A percentile compares a stretch with the other conserved stretches of the same genome.
Conservation (phyloP, 192 early-diverging fungal genomes). For the Coemansia sp. region DNA sequence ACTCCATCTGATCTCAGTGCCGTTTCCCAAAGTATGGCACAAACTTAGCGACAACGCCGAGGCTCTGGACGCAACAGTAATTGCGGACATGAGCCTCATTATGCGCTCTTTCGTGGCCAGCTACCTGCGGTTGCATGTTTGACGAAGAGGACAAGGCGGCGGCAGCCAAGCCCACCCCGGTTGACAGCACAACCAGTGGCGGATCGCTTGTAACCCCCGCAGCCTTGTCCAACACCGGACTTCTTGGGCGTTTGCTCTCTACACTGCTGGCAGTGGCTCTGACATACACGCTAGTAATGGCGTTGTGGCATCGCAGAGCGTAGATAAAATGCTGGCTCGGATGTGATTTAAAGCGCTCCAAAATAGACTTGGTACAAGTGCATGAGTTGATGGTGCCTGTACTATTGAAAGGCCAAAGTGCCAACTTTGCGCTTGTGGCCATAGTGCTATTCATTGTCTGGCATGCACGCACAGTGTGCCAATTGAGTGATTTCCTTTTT, state of each 20-base stretch:
- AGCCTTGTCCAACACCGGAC: conserved; percentile 35
- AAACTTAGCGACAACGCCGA: conserved; percentile 68
- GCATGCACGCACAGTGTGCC: too few species aligned
- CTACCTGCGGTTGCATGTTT: conserved; percentile 58
- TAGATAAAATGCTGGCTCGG: background rate
- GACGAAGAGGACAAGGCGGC: conserved; percentile 43
- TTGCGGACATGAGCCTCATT: conserved; percentile 74
- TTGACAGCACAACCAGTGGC: background rate
- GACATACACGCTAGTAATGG: background rate
- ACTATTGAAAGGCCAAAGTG: too few species aligned
- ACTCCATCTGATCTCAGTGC: conserved; percentile 80
- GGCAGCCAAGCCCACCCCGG: background rate
- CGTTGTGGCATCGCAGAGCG: conserved; percentile 4
- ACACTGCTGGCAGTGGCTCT: conserved; percentile 6
- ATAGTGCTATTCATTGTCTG: too few species aligned
- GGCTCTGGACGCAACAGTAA: conserved; percentile 59
- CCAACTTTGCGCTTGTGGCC: too few species aligned
- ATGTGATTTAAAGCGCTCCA: background rate
- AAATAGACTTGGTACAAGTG: background rate
- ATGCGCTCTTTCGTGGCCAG: conserved; percentile 77
- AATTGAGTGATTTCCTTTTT: too few species aligned
- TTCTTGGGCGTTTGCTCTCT: conserved; percentile 14
- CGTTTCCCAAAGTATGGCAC: conserved; percentile 91
- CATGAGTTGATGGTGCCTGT: background rate
- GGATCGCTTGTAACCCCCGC: conserved; percentile 3